Evolutionary conservation across 805 yeast species (phyloP), one percentile per base, ranked within the genome.

Genomic region (Sugiyamaella chiloensis): DNA sequence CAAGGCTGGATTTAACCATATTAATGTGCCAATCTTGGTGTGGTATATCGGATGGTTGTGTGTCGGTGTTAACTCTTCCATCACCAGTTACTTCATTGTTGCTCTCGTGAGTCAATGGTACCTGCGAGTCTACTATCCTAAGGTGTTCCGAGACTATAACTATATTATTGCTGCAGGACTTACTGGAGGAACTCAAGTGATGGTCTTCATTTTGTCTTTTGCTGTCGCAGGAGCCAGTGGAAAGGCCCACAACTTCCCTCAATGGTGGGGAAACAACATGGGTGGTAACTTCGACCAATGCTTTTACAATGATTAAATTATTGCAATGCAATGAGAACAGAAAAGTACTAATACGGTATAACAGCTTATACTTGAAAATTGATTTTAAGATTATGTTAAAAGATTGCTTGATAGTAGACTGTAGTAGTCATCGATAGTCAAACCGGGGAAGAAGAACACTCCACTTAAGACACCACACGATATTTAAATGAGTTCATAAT

Each of bases 101-200:
- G 72, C 78, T 20, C 68, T 65, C 51, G 47, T 63, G 26, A 76
- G 75, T 67, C 75, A 74, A 71, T 71, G 69, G 57, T 62, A 65
- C 49, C 58, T 75, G 49, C 71, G 73, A 46, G 63, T 64, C 46
- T 62, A 68, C 52, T 73, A 72, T 54, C 62, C 72, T 6, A 56
- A 62, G 23, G 73, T 79, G 78, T 76, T 79, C 79, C 75, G 72
- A 49, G 74, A 74, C 60, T 76, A 75, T 60, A 74, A 75, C 56
- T 76, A 75, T 56, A 67, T 76, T 14, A 60, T 76, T 46, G 70
- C 75, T 32, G 70, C 76, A 47, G 78, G 76, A 2, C 61, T 75
- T 12, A 72, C 76, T 2, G 76, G 78, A 3, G 80, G 80, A 1
- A 71, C 72, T 23, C 68, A 64, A 51, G 66, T 63, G 11, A 58